Evolutionary conservation across 83 land plant species (phyloP), one percentile per base, ranked within the genome.

Genomic region (Thuja plicata): DNA sequence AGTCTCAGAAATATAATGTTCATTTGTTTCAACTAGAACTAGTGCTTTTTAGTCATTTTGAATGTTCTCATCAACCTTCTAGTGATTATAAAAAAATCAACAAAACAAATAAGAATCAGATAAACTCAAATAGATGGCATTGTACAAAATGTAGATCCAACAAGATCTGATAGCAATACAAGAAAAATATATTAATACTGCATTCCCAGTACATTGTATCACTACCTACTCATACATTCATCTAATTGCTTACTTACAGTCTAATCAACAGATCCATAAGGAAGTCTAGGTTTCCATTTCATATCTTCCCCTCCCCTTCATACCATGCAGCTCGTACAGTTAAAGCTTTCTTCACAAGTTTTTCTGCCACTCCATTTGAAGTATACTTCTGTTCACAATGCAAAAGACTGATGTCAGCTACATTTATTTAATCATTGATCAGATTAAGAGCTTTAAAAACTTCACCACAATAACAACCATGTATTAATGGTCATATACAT

Each of bases 341-440:
- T 84, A 80, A 70, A 70, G 83, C 88, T 87, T 88, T 86, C 84
- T 88, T 82, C 7, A 91, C 91, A 32, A 88, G 46, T 77, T 87
- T 87, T 27, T 89, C 91, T 46, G 88, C 84, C 91, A 91, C 84
- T 87, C 91, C 88, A 87, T 27, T 89, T 32, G 91, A 89, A 87
- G 89, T 40, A 78, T 89, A 84, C 48, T 88, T 89, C 94, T 91
- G 87, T 79, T 46, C 34, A 38, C 24, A 82, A 11, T 60, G n/a
- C 32, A 83, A 84, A 66, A 84, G 30, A 84, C n/a, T 8, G 50
- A 84, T 24, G 45, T 84, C 57, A 84, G 50, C 32, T 7, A 48
- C 24, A 84, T 35, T 34, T 8, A 15, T 34, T 30, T 74, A 74
- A 74, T 27, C 71, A 27, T 21, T 24, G 71, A 62, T 62, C n/a